Evolutionary conservation across 2,329 filamentous ascomycete genomes (phyloP).

Genomic region (Mollisiaceae sp.): DNA sequence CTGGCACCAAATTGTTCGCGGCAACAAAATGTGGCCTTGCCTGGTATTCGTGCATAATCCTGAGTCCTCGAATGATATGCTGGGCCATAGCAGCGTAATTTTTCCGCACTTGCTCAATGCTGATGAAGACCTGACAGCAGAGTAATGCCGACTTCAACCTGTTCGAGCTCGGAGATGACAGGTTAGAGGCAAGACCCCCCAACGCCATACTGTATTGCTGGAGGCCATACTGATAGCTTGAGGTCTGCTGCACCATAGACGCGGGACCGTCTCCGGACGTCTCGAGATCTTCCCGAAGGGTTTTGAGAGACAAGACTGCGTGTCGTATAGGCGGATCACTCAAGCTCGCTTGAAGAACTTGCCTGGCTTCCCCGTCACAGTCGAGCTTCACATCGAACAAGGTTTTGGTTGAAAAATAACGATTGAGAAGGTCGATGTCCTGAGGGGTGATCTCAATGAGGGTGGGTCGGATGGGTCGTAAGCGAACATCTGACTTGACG

Average conservation of each 20-base stretch:
- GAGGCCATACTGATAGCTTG: slow-evolving; percentile 47
- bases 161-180: slow-evolving; percentile 43
- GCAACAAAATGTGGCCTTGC: slow-evolving; percentile 45
- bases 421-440: slow-evolving; percentile 45
- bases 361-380: slow-evolving; percentile 48
- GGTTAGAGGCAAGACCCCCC: slow-evolving; percentile 46
- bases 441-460: slow-evolving; percentile 36
- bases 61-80: slow-evolving; percentile 50
- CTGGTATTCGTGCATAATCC: slow-evolving; percentile 50
- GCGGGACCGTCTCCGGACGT: slow-evolving; percentile 36
- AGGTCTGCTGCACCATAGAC: slow-evolving; percentile 39
- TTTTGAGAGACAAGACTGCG: slow-evolving; percentile 48
- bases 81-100: slow-evolving; percentile 50
- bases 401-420: slow-evolving; percentile 50
- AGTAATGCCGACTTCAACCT: slow-evolving; percentile 48
- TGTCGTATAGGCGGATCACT: slow-evolving; percentile 46
- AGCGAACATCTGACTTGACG: slow-evolving; percentile 32
- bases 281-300: slow-evolving; percentile 49
- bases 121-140: slow-evolving; percentile 54
- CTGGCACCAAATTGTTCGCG: slow-evolving; percentile 41
- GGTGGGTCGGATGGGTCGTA: slow-evolving; percentile 32
- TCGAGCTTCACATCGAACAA: slow-evolving; percentile 46
- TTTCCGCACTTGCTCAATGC: slow-evolving; percentile 50
- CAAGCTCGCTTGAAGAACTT: slow-evolving; percentile 47
- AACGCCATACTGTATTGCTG: slow-evolving; percentile 51